Percentiles rank a stretch among this genome's conserved stretches.
phyloP scores from a whole-genome alignment of 257 asterid species.

The Nicotiana knightiana region DNA sequence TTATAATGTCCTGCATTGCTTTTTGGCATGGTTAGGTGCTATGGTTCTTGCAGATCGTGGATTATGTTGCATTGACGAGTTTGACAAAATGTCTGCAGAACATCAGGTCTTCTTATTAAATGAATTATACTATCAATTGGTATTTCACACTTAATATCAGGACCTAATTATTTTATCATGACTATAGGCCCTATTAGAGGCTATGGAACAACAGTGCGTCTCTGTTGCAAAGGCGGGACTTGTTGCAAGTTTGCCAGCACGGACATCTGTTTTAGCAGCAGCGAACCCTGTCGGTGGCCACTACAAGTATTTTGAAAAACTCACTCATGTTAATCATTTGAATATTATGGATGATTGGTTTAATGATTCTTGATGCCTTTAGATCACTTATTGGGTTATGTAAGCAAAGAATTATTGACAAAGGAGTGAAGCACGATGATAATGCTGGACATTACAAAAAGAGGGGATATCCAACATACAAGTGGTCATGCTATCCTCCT shows the following conservation, averaged over 20 bases:
- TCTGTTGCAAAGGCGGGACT: constrained; percentile 99
- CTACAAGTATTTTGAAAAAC: constrained; percentile 51
- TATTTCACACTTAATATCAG: constrained; percentile 14
- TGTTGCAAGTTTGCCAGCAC: constrained; percentile 95
- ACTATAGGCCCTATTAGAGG: constrained; percentile 83
- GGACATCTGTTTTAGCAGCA: constrained; percentile 96
- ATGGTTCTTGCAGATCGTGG: constrained; percentile 99
- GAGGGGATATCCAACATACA: background rate
- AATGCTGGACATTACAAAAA: background rate
- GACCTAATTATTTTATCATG: constrained; percentile 23
- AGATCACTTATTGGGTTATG: background rate
- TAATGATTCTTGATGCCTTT: background rate
- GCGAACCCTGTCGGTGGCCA: constrained; percentile 99
- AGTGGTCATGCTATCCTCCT: background rate
- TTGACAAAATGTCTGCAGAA: constrained; percentile 95
- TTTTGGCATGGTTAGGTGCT: constrained; percentile 53
- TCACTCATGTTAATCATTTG: background rate
- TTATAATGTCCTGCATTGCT: background rate
- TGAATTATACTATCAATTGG: background rate
- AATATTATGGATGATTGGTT: background rate
- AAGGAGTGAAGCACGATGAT: background rate
- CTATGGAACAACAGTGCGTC: constrained; percentile 99
- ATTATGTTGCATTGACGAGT: constrained; percentile 94
- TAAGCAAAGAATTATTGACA: background rate
- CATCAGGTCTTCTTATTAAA: constrained; percentile 60